phyloP scores from a whole-genome alignment of 2,329 filamentous ascomycete species.

The Ophiostoma pallidulum region DNA sequence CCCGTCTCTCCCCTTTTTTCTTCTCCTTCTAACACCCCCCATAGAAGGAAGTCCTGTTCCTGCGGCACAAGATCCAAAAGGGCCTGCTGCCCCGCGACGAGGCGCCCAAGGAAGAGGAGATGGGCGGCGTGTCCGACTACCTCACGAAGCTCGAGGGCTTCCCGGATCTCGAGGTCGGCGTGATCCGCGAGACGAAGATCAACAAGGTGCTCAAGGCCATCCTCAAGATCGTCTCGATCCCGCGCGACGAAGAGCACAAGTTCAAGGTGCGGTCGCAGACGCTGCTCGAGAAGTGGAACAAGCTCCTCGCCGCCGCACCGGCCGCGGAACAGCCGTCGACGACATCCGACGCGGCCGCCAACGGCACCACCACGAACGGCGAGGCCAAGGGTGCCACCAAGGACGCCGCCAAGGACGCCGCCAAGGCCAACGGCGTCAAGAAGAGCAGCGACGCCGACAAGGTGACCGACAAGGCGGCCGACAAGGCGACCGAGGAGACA shows the following conservation, averaged over 20 bases:
- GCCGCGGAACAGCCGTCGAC: constrained; percentile 17
- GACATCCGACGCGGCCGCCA: constrained; percentile 25
- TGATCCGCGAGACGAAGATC: constrained; percentile 89
- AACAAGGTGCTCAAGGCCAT: constrained; percentile 97
- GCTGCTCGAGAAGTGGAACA: constrained; percentile 83
- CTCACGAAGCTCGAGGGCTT: constrained; percentile 71
- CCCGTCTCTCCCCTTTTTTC: too few relatives aligned
- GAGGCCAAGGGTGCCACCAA: constrained; percentile 25
- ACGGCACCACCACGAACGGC: constrained; percentile 29
- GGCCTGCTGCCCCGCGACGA: constrained; percentile 80
- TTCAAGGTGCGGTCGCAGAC: constrained; percentile 78
- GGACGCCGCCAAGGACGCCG: constrained; percentile 24
- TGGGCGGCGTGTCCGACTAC: constrained; percentile 68
- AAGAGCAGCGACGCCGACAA: constrained; percentile 23
- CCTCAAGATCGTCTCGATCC: constrained; percentile 76
- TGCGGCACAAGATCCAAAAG: constrained; percentile 90
- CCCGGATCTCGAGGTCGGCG: constrained; percentile 73
- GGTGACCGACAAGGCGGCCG: constrained; percentile 20
- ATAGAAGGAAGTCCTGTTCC: constrained; percentile 74
- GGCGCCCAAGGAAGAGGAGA: constrained; percentile 77
- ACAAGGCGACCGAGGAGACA: constrained; percentile 21
- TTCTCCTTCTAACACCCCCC: constrained; percentile 8
- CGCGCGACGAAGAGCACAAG: constrained; percentile 76
- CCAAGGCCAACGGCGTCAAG: constrained; percentile 30
- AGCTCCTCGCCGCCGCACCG: constrained; percentile 57